A percentile compares a stretch with the other conserved stretches of the same genome.
Evolutionary conservation across 2,329 filamentous ascomycete species (phyloP).

Genomic region (Conoideocrella luteorostrata): DNA sequence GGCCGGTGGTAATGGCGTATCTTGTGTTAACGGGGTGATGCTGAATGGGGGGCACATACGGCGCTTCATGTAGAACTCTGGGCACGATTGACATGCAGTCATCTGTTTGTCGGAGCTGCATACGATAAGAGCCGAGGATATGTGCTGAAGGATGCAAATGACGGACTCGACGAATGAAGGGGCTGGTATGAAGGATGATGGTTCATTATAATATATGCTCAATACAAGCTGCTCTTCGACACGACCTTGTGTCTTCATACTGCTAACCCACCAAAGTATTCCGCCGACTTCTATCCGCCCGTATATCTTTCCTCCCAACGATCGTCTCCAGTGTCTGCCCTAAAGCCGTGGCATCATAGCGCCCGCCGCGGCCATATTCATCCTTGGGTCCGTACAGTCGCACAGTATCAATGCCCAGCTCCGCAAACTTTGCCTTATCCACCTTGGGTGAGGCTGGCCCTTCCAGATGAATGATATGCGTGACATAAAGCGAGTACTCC

Average conservation of each 20-base stretch:
- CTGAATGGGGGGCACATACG: background rate
- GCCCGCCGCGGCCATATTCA: constrained; percentile 34
- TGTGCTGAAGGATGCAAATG: too few relatives aligned
- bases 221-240: background rate
- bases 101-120: too few relatives aligned
- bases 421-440: constrained; percentile 55
- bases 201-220: background rate
- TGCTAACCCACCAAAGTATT: constrained; percentile 36
- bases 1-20: constrained; percentile 31
- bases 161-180: too few relatives aligned
- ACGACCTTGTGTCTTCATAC: too few relatives aligned
- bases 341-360: constrained; percentile 72
- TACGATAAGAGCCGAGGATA: too few relatives aligned
- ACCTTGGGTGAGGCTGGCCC: constrained; percentile 63
- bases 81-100: too few relatives aligned
- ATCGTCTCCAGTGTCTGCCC: constrained; percentile 71
- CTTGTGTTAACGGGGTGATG: constrained; percentile 17
- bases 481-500: constrained; percentile 65
- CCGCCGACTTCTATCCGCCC: constrained; percentile 32
- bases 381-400: constrained; percentile 65
- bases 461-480: constrained; percentile 76
- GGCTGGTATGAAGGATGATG: too few relatives aligned
- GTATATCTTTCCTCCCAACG: constrained; percentile 49
- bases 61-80: too few relatives aligned
- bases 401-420: constrained; percentile 70